A percentile compares a stretch with the other conserved stretches of the same genome.
phyloP scores from a whole-genome alignment of 495 filamentous ascomycete species.

The Tuber aestivum region DNA sequence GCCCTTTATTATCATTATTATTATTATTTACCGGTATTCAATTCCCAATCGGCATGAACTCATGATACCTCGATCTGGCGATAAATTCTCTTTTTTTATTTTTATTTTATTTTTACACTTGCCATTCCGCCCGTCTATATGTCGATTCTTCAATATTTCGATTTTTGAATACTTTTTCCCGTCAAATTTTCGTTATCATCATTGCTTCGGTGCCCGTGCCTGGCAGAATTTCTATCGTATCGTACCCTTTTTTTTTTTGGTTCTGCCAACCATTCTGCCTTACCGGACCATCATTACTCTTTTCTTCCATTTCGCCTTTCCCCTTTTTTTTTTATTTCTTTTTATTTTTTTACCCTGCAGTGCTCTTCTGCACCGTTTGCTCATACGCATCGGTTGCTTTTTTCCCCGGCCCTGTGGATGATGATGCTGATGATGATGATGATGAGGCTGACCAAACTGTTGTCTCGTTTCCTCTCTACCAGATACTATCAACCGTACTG shows the following conservation, averaged over 20 bases:
- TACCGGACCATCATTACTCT: conserved; percentile 23
- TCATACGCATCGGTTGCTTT: conserved; percentile 9
- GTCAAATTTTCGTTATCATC: neutral
- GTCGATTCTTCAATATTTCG: conserved; percentile 14
- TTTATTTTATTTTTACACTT: neutral
- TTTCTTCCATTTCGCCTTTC: conserved; percentile 25
- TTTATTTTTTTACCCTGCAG: conserved; percentile 12
- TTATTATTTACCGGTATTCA: neutral
- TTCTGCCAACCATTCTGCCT: conserved; percentile 26
- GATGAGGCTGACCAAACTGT: conserved; percentile 17
- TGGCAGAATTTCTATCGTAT: neutral
- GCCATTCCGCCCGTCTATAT: conserved; percentile 17
- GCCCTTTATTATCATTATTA: neutral
- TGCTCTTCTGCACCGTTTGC: conserved; percentile 30
- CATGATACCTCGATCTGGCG: neutral
- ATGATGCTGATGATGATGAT: conserved; percentile 12
- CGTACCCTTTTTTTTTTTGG: neutral
- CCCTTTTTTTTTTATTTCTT: conserved; percentile 15
- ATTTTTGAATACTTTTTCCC: neutral
- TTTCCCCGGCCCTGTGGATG: conserved; percentile 13
- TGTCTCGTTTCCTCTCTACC: conserved; percentile 17
- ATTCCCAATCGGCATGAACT: neutral
- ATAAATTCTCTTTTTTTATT: neutral
- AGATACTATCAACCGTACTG: conserved; percentile 13
- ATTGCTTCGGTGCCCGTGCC: neutral